Conservation (phyloP, 2,329 filamentous ascomycete species). For the Trichoderma aggressivum region DNA sequence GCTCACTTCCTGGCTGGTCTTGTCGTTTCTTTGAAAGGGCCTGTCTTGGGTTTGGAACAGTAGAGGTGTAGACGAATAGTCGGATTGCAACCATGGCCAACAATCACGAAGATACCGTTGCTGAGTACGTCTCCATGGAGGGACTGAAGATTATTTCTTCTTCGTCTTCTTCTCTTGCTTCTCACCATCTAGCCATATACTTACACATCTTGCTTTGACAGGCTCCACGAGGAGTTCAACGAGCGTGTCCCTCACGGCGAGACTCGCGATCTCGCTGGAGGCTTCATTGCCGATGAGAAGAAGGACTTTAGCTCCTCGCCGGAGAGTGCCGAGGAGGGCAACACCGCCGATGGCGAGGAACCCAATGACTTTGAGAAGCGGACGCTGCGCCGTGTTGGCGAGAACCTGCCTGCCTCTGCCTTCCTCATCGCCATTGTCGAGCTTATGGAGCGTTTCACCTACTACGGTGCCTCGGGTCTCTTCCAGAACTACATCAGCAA, state of each 20-base stretch:
- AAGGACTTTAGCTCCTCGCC: conserved; percentile 9
- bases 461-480: conserved; percentile 52
- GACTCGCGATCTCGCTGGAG: conserved; percentile 11
- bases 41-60: conserved; percentile 5
- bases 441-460: conserved; percentile 56
- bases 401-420: conserved; percentile 52
- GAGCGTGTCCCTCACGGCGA: conserved; percentile 9
- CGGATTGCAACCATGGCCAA: conserved; percentile 16
- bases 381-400: conserved; percentile 50
- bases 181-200: neutral
- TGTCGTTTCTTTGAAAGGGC: neutral
- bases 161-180: neutral
- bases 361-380: conserved; percentile 50
- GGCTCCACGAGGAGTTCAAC: conserved; percentile 18
- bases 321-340: conserved; percentile 28
- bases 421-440: conserved; percentile 57
- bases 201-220: neutral
- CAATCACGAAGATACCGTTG: conserved; percentile 18
- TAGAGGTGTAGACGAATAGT: conserved; percentile 3
- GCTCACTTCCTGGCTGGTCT: conserved; percentile 1
- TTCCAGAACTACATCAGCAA: conserved; percentile 55
- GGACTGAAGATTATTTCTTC: neutral
- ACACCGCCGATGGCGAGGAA: conserved; percentile 46
- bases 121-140: conserved; percentile 10
- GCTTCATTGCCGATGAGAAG: conserved; percentile 18